phyloP scores from a whole-genome alignment of 2,329 filamentous ascomycete species.

The Aspergillus transmontanensis region DNA sequence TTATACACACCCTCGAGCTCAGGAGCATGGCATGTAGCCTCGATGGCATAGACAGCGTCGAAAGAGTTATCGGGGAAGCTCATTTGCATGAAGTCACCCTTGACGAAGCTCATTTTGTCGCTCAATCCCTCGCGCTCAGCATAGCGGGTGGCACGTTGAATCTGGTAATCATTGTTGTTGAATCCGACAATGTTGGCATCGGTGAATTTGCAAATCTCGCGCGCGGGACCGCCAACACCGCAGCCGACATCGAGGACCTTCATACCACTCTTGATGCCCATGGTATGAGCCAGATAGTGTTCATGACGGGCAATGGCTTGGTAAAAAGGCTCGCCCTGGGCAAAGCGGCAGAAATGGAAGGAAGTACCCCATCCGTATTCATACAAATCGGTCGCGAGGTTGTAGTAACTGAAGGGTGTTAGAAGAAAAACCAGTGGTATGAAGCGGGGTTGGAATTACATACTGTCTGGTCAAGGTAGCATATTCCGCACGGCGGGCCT shows the following conservation, averaged over 20 bases:
- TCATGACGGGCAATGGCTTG: conserved; percentile 95
- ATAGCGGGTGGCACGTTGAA: conserved; percentile 86
- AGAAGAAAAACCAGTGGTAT: neutral
- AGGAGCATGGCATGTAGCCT: conserved; percentile 94
- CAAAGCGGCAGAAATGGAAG: conserved; percentile 97
- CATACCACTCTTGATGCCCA: conserved; percentile 83
- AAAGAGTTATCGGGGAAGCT: conserved; percentile 88
- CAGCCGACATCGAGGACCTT: conserved; percentile 94
- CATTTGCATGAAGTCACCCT: conserved; percentile 99
- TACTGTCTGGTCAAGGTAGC: conserved; percentile 91
- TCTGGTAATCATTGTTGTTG: conserved; percentile 99
- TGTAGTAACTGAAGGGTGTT: conserved; percentile 74
- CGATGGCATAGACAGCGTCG: conserved; percentile 95
- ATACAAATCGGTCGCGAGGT: conserved; percentile 93
- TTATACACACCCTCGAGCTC: conserved; percentile 88
- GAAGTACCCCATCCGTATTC: conserved; percentile 96
- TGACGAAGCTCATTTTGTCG: conserved; percentile 80
- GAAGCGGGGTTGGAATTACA: conserved; percentile 38
- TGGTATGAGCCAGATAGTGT: conserved; percentile 92
- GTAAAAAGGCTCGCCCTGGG: conserved; percentile 80
- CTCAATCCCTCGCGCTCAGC: conserved; percentile 78
- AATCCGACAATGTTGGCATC: conserved; percentile 85
- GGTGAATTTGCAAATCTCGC: conserved; percentile 95
- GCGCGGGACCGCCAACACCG: conserved; percentile 91
- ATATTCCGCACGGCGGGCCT: conserved; percentile 84